Evolutionary conservation across 2,329 filamentous ascomycete genomes (phyloP).

Genomic region (Stagonosporopsis rhizophila): DNA sequence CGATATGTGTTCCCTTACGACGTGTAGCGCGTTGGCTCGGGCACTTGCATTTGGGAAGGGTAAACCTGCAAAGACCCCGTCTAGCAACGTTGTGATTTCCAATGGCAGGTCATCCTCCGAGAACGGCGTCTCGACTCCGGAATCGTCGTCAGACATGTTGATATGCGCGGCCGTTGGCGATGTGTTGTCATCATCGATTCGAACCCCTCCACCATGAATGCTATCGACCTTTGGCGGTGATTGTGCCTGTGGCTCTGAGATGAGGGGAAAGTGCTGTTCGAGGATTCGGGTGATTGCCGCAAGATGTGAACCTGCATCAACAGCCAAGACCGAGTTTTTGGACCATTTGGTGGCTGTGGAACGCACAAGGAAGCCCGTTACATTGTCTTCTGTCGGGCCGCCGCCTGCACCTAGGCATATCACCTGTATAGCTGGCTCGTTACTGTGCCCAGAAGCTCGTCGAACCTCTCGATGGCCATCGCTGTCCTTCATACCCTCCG

Average conservation of each 20-base stretch:
- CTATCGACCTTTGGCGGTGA: constrained; percentile 21
- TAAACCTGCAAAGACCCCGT: constrained; percentile 81
- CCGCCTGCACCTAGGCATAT: constrained; percentile 79
- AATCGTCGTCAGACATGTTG: constrained; percentile 39
- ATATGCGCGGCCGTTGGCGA: constrained; percentile 36
- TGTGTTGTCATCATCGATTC: constrained; percentile 26
- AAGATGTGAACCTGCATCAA: constrained; percentile 91
- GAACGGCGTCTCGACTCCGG: constrained; percentile 33
- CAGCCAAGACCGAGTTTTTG: constrained; percentile 83
- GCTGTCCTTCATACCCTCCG: constrained; percentile 51
- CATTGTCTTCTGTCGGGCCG: constrained; percentile 87
- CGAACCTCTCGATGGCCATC: constrained; percentile 48
- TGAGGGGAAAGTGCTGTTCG: constrained; percentile 60
- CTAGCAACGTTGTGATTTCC: constrained; percentile 63
- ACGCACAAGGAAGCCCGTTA: constrained; percentile 87
- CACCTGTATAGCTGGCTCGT: constrained; percentile 55
- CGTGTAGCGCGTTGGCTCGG: constrained; percentile 78
- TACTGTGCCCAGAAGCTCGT: constrained; percentile 44
- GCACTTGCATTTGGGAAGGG: constrained; percentile 71
- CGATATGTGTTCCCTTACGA: constrained; percentile 81
- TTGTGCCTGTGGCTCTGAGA: constrained; percentile 36
- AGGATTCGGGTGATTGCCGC: constrained; percentile 84
- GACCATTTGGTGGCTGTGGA: constrained; percentile 80
- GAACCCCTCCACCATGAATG: constrained; percentile 25
- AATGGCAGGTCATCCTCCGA: constrained; percentile 36